Base-by-base conservation (phyloP, 106 monocot species). In the Posidonia australis region DNA sequence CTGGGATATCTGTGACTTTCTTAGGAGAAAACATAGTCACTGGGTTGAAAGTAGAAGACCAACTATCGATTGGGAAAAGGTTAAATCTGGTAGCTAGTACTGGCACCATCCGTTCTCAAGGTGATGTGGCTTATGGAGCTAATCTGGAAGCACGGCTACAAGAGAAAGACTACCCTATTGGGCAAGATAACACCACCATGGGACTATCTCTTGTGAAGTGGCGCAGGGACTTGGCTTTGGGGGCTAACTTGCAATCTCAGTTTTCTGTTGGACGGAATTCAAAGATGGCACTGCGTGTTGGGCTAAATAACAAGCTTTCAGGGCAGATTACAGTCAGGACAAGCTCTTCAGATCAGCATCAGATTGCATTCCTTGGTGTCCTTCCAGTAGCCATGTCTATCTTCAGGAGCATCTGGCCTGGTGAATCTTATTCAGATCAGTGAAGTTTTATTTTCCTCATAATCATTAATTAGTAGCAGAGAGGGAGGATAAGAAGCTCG, bases 191-290 rank as follows among this genome's bases (percentile, higher is more conserved):
- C 18, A 73, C 86, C 10, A 82, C 86, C 30, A 42, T 93, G 65
- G 89, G 86, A 0, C 71, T 93, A 26, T 93, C 86, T 55, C 67
- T 93, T 44, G 84, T 93, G 86, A 86, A 64, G 59, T 89, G 89
- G 89, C 78, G 79, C 7, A 60, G 80, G 60, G 89, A 89, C 60
- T 60, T 89, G 58, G 89, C 86, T 55, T 60, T 89, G 23, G 89
- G 89, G 4, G 77, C 84, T 11, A 89, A 89, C 70, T 70, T 93
- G 76, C 89, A 89, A 76, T 79, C 83, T 21, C 89, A 86, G 64
- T 73, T 89, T 41, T 70, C 77, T 19, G 16, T 78, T 32, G 86
- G 86, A 9, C 74, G 83, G 58, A 85, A 74, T 21, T 81, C 86
- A 3, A 89, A 93, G 79, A 69, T 93, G 76, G 77, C 75, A 13